A percentile compares a stretch with the other conserved stretches of the same genome.
These are phyloP conservation scores for Daldinia sp. DNA, from an alignment of 2,329 filamentous ascomycete genomes.

Conservation along the genomic window DNA sequence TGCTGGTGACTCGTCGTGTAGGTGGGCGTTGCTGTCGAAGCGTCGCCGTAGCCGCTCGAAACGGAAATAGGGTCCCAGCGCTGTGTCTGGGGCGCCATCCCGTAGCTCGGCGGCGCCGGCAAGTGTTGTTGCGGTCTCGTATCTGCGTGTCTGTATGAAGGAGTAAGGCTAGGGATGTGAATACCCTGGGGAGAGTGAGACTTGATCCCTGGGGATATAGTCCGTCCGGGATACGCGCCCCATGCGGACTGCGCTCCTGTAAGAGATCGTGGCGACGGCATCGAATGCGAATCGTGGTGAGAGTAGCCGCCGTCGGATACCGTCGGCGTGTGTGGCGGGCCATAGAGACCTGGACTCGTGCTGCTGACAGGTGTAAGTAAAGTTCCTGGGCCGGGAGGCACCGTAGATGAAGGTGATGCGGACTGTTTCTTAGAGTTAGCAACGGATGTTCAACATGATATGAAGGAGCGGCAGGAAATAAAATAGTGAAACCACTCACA, in stretches of 20 bases:
- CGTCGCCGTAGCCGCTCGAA: slow-evolving; percentile 44
- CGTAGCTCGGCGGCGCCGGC: slow-evolving; percentile 49
- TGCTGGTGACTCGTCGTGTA: slow-evolving; percentile 45
- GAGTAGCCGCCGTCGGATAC: slow-evolving; percentile 51
- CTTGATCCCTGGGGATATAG: slow-evolving; percentile 55
- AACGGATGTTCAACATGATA: background rate
- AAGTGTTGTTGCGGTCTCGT: slow-evolving; percentile 42
- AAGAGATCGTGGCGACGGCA: slow-evolving; percentile 62
- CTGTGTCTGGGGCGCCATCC: slow-evolving; percentile 45
- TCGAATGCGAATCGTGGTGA: slow-evolving; percentile 57
- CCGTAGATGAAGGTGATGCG: slow-evolving; percentile 42
- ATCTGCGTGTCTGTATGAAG: slow-evolving; percentile 52
- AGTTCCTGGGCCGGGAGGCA: slow-evolving; percentile 39
- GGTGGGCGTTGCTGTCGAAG: slow-evolving; percentile 36
- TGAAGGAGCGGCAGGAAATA: slow-evolving; percentile 4
- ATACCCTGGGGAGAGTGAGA: slow-evolving; percentile 50
- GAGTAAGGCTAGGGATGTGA: slow-evolving; percentile 49
- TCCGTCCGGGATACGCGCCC: slow-evolving; percentile 57
- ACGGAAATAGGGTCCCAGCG: slow-evolving; percentile 44
- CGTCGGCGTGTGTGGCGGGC: slow-evolving; percentile 48
- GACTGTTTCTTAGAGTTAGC: slow-evolving; percentile 41
- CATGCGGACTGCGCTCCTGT: slow-evolving; percentile 59
- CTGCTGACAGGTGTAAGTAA: slow-evolving; percentile 48
- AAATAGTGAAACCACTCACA: slow-evolving; percentile 41
- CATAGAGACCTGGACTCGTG: slow-evolving; percentile 47